Evolutionary conservation across 139 green algal species (phyloP).

Genomic region (Volvox africanus): DNA sequence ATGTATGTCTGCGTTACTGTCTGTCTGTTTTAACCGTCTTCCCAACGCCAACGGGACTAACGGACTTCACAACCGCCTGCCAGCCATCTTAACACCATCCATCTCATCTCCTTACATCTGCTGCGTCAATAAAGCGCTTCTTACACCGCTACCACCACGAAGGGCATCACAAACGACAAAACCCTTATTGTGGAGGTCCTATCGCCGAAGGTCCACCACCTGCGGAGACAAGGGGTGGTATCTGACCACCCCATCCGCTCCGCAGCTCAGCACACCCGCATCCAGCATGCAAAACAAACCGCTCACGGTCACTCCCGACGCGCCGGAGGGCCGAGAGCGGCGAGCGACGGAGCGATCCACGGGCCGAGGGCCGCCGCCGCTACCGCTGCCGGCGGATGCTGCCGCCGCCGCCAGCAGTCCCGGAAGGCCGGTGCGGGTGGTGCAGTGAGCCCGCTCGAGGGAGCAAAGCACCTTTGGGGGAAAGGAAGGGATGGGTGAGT

Average conservation of each 20-base stretch:
- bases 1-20: no score
- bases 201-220: conserved; percentile 27
- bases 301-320: conserved; percentile 59
- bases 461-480: conserved; percentile 49
- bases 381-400: background rate
- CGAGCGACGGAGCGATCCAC: background rate
- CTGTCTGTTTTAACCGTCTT: no score
- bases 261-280: conserved; percentile 71
- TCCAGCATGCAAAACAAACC: conserved; percentile 56
- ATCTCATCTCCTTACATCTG: no score
- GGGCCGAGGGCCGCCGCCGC: background rate
- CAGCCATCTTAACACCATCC: no score
- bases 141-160: no score
- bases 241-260: conserved; percentile 71
- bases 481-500: background rate
- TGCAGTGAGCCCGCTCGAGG: conserved; percentile 57
- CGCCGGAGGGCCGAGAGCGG: background rate
- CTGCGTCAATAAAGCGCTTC: no score
- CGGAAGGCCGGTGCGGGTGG: conserved; percentile 26
- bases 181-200: background rate
- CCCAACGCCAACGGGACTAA: no score
- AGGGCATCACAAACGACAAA: background rate
- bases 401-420: conserved; percentile 32
- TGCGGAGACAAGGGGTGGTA: conserved; percentile 60
- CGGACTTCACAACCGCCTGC: no score